Percentiles rank a stretch among this genome's conserved stretches.
Evolutionary conservation across 176 grass and related monocot species (phyloP).

Genomic region (Oryza rufipogon): DNA sequence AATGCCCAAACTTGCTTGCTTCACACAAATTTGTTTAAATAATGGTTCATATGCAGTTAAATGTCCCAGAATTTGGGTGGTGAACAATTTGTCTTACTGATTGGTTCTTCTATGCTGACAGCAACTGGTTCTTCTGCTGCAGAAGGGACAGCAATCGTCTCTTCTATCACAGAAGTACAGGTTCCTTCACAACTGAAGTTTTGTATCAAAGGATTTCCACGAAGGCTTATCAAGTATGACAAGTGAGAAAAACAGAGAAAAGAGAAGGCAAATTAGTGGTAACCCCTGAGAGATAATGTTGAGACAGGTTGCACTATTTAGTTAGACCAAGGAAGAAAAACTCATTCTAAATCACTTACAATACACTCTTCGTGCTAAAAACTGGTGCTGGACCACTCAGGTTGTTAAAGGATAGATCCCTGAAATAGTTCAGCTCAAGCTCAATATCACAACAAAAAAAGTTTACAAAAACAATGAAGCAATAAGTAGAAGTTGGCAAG

Average conservation of each 20-base stretch:
- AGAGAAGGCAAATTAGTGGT: conserved; percentile 13
- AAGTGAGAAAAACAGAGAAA: conserved; percentile 14
- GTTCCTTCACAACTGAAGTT: conserved; percentile 30
- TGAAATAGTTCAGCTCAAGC: conserved; percentile 27
- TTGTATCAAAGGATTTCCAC: conserved; percentile 61
- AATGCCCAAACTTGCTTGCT: background rate
- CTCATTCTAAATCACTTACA: conserved; percentile 54
- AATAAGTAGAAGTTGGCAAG: background rate
- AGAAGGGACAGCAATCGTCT: conserved; percentile 37
- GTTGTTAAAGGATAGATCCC: conserved; percentile 90
- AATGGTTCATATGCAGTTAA: background rate
- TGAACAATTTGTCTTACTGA: conserved; percentile 13
- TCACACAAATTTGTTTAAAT: background rate
- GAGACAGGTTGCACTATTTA: background rate
- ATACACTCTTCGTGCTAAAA: conserved; percentile 31
- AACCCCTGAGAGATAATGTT: background rate
- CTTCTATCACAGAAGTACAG: conserved; percentile 37
- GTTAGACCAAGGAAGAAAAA: background rate
- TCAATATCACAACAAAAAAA: conserved; percentile 22
- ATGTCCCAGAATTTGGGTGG: background rate
- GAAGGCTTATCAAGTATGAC: conserved; percentile 48
- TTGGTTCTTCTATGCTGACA: conserved; percentile 21
- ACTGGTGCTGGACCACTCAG: conserved; percentile 59
- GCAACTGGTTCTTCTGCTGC: conserved; percentile 27
- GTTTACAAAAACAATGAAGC: conserved; percentile 14